A percentile compares a stretch with the other conserved stretches of the same genome.
Conservation (phyloP, 257 asterid genomes). For the Gentiana straminea region DNA sequence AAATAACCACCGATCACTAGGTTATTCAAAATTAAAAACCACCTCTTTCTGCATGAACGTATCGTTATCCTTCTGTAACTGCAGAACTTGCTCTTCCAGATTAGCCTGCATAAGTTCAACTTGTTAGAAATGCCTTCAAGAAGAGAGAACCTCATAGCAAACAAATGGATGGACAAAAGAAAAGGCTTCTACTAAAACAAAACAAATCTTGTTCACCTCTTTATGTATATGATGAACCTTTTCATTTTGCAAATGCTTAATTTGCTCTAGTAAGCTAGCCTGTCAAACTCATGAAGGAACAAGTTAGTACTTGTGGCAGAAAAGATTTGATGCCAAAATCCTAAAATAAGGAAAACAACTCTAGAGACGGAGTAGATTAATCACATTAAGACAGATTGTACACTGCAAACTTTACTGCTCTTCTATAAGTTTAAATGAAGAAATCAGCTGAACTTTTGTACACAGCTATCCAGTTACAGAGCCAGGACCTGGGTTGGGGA, state of each 20-base stretch:
- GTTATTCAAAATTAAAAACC: constrained; percentile 6
- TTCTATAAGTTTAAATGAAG: too few relatives aligned
- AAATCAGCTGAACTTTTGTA: too few relatives aligned
- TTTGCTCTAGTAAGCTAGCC: constrained; percentile 33
- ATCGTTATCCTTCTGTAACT: constrained; percentile 38
- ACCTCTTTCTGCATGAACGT: constrained; percentile 47
- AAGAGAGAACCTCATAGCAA: not conserved
- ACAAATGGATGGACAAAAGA: not conserved
- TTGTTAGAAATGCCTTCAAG: constrained; percentile 16
- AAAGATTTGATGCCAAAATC: not conserved
- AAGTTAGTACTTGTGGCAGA: not conserved
- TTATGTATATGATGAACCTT: constrained; percentile 28
- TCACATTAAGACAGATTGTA: constrained; percentile 1
- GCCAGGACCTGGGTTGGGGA: too few relatives aligned
- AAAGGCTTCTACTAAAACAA: constrained; percentile 6
- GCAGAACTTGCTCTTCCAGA: constrained; percentile 30
- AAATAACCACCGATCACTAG: not conserved
- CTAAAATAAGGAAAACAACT: not conserved
- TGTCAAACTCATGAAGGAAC: constrained; percentile 14
- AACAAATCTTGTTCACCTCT: constrained; percentile 28
- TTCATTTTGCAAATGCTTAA: constrained; percentile 32
- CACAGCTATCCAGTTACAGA: too few relatives aligned
- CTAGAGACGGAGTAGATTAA: constrained; percentile 2
- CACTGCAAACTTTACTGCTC: too few relatives aligned
- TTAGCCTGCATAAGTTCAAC: constrained; percentile 35